A percentile compares a stretch with the other conserved stretches of the same genome.
phyloP scores from a whole-genome alignment of 1,284 basidiomycete genomes.

The Dichomitus squalens region DNA sequence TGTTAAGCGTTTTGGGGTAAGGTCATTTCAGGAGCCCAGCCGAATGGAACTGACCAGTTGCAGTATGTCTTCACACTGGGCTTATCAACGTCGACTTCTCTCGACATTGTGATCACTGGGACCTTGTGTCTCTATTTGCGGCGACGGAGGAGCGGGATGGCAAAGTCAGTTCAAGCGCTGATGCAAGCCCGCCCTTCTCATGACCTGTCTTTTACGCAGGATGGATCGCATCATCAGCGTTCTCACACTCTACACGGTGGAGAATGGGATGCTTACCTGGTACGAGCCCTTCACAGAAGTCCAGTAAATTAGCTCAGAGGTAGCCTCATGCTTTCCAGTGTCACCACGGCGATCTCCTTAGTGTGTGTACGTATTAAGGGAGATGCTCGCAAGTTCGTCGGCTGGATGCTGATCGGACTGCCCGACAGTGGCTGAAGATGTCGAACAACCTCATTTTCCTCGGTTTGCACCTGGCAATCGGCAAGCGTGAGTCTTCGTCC shows the following conservation, averaged over 20 bases:
- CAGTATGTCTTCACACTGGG: slow-evolving; percentile 18
- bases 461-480: slow-evolving; percentile 16
- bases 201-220: background rate
- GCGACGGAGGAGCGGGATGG: slow-evolving; percentile 13
- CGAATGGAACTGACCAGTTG: background rate
- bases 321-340: background rate
- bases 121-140: slow-evolving; percentile 16
- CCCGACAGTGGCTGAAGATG: slow-evolving; percentile 11
- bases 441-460: slow-evolving; percentile 17
- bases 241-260: slow-evolving; percentile 13
- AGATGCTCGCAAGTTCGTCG: background rate
- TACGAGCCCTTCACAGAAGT: background rate
- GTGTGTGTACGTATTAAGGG: slow-evolving; percentile 11
- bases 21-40: background rate
- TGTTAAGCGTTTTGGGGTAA: slow-evolving; percentile 14
- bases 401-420: background rate
- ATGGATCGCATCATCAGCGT: slow-evolving; percentile 12
- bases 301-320: background rate
- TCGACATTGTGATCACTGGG: slow-evolving; percentile 14
- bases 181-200: background rate
- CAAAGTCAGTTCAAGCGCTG: background rate
- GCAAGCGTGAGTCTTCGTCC: slow-evolving; percentile 10
- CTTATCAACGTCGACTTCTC: slow-evolving; percentile 5
- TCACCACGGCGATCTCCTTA: slow-evolving; percentile 13
- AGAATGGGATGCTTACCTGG: slow-evolving; percentile 20